Base-by-base conservation (phyloP, 2,329 filamentous ascomycete genomes). In the Pseudophaeomoniella oleicola region DNA sequence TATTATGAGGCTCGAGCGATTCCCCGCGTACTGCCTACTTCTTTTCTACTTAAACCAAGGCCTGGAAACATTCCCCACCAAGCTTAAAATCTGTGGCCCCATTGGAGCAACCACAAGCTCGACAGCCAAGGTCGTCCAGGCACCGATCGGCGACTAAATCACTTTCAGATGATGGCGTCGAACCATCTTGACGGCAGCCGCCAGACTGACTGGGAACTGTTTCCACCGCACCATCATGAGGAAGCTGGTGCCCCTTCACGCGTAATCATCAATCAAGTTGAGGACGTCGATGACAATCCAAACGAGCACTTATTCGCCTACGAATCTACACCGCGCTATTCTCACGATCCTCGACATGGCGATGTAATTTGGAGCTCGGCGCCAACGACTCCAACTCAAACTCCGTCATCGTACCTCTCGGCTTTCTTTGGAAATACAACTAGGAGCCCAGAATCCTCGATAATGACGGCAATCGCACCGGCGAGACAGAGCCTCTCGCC, bases 381-480 rank as follows among this genome's bases (percentile, higher is more conserved):
- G 9, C 17, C 35, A 16, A 31, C 35, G 22, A 36, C 17, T 17
- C 17, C 11, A 19, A 37, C 17, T 30, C 32, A 34, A 36, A 41
- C 19, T 29, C 41, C 6, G 40, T 37, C 40, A 38, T 36, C 55
- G 63, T 45, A 52, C 54, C 30, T 64, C 61, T 39, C 62, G 59
- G 4, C 50, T 54, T 18, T 52, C 19, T 19, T 37, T 30, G 17
- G 30, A 4, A 15, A 13, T 16, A 19, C 16, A 19, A 16, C 13
- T 36, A 32, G 17, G 27, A 14, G 31, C 15, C 31, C 37, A 17
- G 34, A 36, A 31, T 37, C 30, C 12, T 32, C 19, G 30, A 37
- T 32, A 10, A 16, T 39, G 31, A 30, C 37, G 44, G 46, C 40
- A 41, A 66, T 66, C 62, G 52, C 64, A 43, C 61, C 67, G 41